Evolutionary conservation across 306 rosid species (phyloP).

Genomic region (Prunus mume): DNA sequence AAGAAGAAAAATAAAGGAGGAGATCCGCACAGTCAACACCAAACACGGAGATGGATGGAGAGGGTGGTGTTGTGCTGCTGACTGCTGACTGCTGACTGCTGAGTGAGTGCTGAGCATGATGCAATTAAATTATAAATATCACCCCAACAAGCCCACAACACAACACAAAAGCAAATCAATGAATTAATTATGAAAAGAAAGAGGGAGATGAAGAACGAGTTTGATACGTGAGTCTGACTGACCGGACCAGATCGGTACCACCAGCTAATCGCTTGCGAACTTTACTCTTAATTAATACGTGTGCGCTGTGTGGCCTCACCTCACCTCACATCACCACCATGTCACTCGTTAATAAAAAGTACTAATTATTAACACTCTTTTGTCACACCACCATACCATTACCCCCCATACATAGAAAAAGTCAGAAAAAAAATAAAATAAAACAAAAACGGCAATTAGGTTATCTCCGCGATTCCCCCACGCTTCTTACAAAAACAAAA

Average conservation of each 20-base stretch:
- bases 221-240: too few species aligned
- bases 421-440: neutral
- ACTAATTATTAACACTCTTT: neutral
- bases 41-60: neutral
- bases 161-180: neutral
- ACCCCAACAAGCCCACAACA: neutral
- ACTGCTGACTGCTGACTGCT: neutral
- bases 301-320: neutral
- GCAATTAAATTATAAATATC: neutral
- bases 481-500: neutral
- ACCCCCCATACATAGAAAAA: neutral
- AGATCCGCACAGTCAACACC: neutral
- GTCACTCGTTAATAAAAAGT: neutral
- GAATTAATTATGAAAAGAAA: neutral
- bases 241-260: neutral
- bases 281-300: neutral
- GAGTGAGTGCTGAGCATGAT: constrained; percentile 6
- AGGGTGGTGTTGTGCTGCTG: neutral
- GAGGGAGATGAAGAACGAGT: too few species aligned
- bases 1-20: neutral
- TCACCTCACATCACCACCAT: neutral
- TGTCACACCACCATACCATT: neutral
- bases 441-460: neutral
- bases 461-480: neutral
- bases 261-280: constrained; percentile 22